These are phyloP conservation scores for Hypericum androsaemum DNA, from an alignment of 345 rosid species.

Conservation along the genomic window DNA sequence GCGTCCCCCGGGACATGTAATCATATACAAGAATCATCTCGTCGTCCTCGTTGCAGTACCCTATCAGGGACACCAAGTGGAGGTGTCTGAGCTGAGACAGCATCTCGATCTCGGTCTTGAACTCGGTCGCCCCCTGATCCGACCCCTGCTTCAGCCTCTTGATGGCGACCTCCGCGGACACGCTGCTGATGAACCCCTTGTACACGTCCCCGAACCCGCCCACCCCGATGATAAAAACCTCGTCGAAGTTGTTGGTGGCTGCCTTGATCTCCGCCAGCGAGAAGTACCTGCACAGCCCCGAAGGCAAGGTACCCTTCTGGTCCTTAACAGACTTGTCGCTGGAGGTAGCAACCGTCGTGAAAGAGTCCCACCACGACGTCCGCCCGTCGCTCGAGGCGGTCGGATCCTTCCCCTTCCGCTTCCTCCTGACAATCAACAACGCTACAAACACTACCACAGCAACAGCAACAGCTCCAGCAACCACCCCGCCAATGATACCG, in stretches of 20 bases:
- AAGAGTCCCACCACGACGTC: background rate
- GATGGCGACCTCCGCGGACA: constrained; percentile 25
- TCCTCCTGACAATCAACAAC: constrained; percentile 6
- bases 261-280: constrained; percentile 22
- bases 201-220: constrained; percentile 43
- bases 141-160: constrained; percentile 30
- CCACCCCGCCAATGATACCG: background rate
- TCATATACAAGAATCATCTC: constrained; percentile 44
- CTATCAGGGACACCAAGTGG: constrained; percentile 34
- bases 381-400: too few species aligned
- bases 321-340: background rate
- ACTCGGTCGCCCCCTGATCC: constrained; percentile 32
- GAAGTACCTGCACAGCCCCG: constrained; percentile 22
- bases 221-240: constrained; percentile 16
- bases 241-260: constrained; percentile 23
- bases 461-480: background rate
- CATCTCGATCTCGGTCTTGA: constrained; percentile 32
- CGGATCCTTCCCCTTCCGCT: background rate
- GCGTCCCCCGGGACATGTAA: constrained; percentile 25
- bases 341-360: constrained; percentile 8
- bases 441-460: background rate
- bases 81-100: constrained; percentile 29
- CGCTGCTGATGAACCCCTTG: constrained; percentile 19
- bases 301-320: constrained; percentile 10
- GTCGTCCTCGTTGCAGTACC: constrained; percentile 29